Evolutionary conservation across 1,284 basidiomycete species (phyloP).

Genomic region (Ustilago hordei): DNA sequence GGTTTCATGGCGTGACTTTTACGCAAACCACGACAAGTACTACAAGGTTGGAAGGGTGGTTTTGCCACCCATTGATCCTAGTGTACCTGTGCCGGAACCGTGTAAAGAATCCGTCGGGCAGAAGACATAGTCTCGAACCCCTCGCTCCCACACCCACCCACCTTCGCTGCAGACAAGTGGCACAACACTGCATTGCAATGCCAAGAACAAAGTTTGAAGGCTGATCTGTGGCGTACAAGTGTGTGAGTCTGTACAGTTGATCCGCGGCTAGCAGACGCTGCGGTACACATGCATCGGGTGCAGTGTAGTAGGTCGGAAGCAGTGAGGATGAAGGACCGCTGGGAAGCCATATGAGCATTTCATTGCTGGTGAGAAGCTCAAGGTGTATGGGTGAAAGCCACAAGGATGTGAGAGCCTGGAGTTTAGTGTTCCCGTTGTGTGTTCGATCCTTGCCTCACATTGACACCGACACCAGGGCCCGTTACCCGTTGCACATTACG

Average conservation of each 20-base stretch:
- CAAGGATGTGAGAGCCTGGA: background rate
- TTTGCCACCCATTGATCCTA: constrained; percentile 53
- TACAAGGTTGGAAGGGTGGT: constrained; percentile 58
- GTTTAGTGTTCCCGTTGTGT: background rate
- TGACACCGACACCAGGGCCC: too few species aligned
- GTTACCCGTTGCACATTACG: background rate
- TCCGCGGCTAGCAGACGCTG: background rate
- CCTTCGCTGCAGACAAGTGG: background rate
- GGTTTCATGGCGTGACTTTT: constrained; percentile 61
- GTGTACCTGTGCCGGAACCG: constrained; percentile 52
- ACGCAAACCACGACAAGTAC: constrained; percentile 59
- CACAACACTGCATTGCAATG: background rate
- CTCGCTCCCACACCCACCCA: background rate
- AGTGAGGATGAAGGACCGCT: too few species aligned
- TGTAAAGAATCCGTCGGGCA: constrained; percentile 45
- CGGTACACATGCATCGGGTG: background rate
- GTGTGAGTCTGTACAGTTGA: background rate
- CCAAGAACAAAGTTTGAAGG: background rate
- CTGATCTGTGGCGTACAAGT: background rate
- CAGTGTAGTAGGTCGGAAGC: background rate
- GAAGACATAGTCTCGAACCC: background rate
- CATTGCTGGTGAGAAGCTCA: background rate
- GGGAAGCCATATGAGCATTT: background rate
- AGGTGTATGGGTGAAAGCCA: background rate
- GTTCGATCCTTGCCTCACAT: background rate